These are phyloP conservation scores for Euphorbia schlechtendalii DNA, from an alignment of 441 rosid genomes.

Conservation along the genomic window DNA sequence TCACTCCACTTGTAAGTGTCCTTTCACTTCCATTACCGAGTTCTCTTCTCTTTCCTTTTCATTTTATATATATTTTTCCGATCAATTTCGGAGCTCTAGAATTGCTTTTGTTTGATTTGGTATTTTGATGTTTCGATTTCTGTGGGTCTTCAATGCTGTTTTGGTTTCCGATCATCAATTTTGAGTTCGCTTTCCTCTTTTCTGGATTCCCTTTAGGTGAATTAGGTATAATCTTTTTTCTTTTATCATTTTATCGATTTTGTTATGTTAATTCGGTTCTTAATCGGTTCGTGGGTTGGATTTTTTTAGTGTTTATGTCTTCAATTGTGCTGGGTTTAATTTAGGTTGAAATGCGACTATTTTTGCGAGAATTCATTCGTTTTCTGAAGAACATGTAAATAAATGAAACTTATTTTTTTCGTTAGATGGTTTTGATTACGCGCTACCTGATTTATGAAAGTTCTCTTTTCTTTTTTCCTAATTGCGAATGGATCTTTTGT, in stretches of 20 bases:
- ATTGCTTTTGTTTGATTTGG: not conserved
- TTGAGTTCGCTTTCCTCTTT: not conserved
- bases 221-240: not conserved
- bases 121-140: too few relatives aligned
- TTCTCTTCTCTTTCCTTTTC: not conserved
- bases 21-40: not conserved
- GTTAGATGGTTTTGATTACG: not conserved
- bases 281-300: slow-evolving; percentile 1
- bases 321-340: not conserved
- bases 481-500: not conserved
- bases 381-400: slow-evolving; percentile 1
- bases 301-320: not conserved
- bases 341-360: not conserved
- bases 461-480: not conserved
- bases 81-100: not conserved
- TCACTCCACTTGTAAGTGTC: slow-evolving; percentile 10
- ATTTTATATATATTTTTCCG: too few relatives aligned
- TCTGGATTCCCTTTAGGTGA: not conserved
- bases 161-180: not conserved
- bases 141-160: not conserved
- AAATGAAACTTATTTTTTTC: not conserved
- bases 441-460: not conserved
- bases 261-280: not conserved
- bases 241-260: too few relatives aligned
- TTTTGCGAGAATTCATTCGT: not conserved